A percentile compares a stretch with the other conserved stretches of the same genome.
Conservation (phyloP, 495 filamentous ascomycete genomes). For the Rhypophila decipiens region DNA sequence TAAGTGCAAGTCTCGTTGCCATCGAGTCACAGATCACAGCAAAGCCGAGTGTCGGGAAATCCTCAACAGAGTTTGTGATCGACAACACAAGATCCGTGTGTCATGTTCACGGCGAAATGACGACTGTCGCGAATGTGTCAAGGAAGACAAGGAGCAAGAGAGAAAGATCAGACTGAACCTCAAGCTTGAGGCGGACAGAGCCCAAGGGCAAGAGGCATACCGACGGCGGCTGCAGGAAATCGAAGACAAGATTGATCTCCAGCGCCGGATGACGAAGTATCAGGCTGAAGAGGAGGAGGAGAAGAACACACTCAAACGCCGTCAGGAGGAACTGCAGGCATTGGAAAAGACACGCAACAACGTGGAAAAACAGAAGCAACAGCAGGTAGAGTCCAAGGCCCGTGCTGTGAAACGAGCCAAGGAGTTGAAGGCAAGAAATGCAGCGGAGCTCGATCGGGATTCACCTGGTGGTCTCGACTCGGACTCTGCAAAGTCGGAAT, state of each 20-base stretch:
- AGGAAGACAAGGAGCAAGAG: conserved; percentile 41
- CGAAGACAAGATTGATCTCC: conserved; percentile 50
- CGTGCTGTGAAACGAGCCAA: not conserved
- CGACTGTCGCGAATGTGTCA: conserved; percentile 45
- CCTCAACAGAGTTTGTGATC: conserved; percentile 41
- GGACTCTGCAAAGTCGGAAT: conserved; percentile 39
- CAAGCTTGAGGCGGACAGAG: conserved; percentile 46
- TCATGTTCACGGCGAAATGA: conserved; percentile 24
- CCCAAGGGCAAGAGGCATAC: conserved; percentile 47
- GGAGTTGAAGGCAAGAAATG: not conserved
- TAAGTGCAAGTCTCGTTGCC: conserved; percentile 55
- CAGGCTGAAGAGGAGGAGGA: conserved; percentile 37
- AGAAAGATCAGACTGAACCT: conserved; percentile 43
- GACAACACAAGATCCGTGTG: conserved; percentile 42
- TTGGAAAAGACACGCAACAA: conserved; percentile 11
- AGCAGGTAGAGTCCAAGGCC: not conserved
- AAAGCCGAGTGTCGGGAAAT: conserved; percentile 50
- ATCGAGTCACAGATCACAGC: conserved; percentile 61
- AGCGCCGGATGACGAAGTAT: conserved; percentile 45
- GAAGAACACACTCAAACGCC: conserved; percentile 38
- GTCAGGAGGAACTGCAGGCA: conserved; percentile 21
- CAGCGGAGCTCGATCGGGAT: not conserved
- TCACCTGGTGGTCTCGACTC: not conserved
- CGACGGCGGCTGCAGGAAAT: conserved; percentile 43
- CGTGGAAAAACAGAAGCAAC: conserved; percentile 8